phyloP scores from a whole-genome alignment of 495 filamentous ascomycete genomes.

The Podospora sp. region DNA sequence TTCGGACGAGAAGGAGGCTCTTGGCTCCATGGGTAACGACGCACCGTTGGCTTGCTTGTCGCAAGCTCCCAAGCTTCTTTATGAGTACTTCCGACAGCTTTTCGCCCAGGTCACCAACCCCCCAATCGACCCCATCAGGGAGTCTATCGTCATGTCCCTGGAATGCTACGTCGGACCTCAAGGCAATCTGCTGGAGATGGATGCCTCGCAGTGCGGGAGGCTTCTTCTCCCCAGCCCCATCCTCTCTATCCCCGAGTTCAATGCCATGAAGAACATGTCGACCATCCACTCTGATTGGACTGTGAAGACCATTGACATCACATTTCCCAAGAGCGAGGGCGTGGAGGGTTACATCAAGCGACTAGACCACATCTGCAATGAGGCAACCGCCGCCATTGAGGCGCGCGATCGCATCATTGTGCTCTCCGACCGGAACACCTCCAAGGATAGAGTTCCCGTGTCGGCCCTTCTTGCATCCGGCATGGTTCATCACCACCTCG shows the following conservation, averaged over 20 bases:
- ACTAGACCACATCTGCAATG: slow-evolving; percentile 86
- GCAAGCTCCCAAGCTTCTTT: slow-evolving; percentile 84
- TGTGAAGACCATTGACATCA: slow-evolving; percentile 93
- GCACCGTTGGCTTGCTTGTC: slow-evolving; percentile 92
- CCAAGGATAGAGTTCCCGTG: slow-evolving; percentile 79
- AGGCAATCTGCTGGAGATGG: slow-evolving; percentile 96
- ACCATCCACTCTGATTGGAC: slow-evolving; percentile 79
- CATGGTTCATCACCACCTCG: slow-evolving; percentile 96
- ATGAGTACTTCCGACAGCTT: slow-evolving; percentile 98
- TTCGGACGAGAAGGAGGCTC: slow-evolving; percentile 97
- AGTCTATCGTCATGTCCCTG: slow-evolving; percentile 98
- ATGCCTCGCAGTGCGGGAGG: slow-evolving; percentile 83
- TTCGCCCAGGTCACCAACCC: slow-evolving; percentile 99
- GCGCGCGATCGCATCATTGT: slow-evolving; percentile 85
- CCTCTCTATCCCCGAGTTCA: slow-evolving; percentile 90
- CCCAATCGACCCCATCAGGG: slow-evolving; percentile 96
- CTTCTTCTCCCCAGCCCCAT: slow-evolving; percentile 89
- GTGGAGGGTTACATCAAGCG: slow-evolving; percentile 85
- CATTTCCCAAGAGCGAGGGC: slow-evolving; percentile 88
- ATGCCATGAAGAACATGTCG: slow-evolving; percentile 79
- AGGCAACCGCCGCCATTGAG: slow-evolving; percentile 82
- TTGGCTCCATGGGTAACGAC: slow-evolving; percentile 99
- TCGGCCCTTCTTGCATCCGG: slow-evolving; percentile 89
- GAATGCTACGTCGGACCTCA: slow-evolving; percentile 98
- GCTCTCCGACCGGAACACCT: slow-evolving; percentile 88